Conservation (phyloP, 169 alveolate species). For the Plasmodium adleri region DNA sequence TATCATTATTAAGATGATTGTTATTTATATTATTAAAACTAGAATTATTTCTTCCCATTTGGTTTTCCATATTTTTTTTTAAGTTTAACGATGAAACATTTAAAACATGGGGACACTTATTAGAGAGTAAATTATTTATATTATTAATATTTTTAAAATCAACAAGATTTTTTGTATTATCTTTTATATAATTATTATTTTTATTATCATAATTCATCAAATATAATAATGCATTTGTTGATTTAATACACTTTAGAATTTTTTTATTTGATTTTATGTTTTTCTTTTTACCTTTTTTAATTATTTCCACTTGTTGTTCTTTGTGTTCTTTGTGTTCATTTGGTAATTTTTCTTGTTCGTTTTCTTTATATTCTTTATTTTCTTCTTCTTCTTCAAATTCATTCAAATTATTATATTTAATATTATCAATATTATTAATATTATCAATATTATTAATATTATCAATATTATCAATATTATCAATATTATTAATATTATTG, state of each 20-base stretch:
- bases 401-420: too few relatives aligned
- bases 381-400: not conserved
- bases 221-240: not conserved
- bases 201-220: slow-evolving; percentile 8
- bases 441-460: slow-evolving; percentile 2
- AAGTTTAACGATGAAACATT: slow-evolving; percentile 1
- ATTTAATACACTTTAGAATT: not conserved
- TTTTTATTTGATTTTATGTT: not conserved
- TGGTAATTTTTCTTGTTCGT: not conserved
- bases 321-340: not conserved
- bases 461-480: not conserved
- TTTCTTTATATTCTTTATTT: not conserved
- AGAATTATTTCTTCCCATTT: slow-evolving; percentile 10
- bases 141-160: slow-evolving; percentile 4
- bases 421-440: not conserved
- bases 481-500: not conserved
- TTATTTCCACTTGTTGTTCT: not conserved
- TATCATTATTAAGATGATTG: slow-evolving; percentile 6
- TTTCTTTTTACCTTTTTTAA: not conserved
- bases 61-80: slow-evolving; percentile 17
- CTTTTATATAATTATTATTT: not conserved
- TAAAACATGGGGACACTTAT: slow-evolving; percentile 25
- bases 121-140: not conserved
- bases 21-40: slow-evolving; percentile 1
- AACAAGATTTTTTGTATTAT: not conserved